Evolutionary conservation across 2,329 filamentous ascomycete species (phyloP), one percentile per base, ranked within the genome.

Genomic region (Fusarium longipes): DNA sequence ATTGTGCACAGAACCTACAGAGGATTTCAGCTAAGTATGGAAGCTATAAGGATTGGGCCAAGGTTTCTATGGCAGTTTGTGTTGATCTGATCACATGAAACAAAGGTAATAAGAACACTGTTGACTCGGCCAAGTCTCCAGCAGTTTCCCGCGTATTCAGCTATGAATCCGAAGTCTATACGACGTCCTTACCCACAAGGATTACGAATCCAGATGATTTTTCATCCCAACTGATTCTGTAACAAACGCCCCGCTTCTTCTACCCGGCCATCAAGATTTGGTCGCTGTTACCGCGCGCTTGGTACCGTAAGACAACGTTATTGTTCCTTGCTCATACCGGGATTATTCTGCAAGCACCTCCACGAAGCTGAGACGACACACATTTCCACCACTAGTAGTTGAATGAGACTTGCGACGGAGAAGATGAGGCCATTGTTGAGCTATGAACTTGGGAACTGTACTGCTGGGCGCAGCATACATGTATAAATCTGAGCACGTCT

Each of bases 361-460:
- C 68, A 70, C 60, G 66, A 60, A 56, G 27, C 53, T 71, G 70
- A 71, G 70, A 71, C 70, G 33, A 25, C 10, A 18, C 6, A 20
- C 18, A 48, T 29, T 72, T 70, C 69, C 69, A 71, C 69, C 69
- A 71, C 24, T 50, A 10, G 25, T 10, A 30, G 15, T 6, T 2
- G 11, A 15, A 22, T 9, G 9, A n/a, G 15, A 32, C 11, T 5
- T 6, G 18, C 11, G 8, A 27, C 8, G 27, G 27, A 30, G 2
- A 6, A 12, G 3, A 24, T 11, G 14, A 30, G 18, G 3, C 3
- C 3, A 15, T n/a, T 22, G 8, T 20, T 20, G n/a, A 22, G 11
- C 14, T 3, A 20, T 5, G 8, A 30, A 11, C 12, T 20, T 25
- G 15, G 5, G 7, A 8, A n/a, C 29, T 22, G 17, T 36, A 18